These are phyloP conservation scores for Triangularia verruculosa DNA, from an alignment of 2,329 filamentous ascomycete genomes.

Conservation along the genomic window DNA sequence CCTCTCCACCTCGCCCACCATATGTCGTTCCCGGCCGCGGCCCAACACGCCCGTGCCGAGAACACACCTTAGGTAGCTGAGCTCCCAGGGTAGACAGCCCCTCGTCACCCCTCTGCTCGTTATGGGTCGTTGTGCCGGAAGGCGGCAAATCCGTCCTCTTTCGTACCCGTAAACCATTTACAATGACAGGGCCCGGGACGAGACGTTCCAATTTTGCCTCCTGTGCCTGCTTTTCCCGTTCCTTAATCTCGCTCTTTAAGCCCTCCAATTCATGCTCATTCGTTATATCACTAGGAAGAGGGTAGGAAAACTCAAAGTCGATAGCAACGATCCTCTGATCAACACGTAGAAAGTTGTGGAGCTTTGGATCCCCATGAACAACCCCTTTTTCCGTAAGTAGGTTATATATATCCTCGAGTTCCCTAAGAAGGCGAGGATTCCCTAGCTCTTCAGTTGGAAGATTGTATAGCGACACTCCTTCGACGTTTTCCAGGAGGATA, in stretches of 20 bases:
- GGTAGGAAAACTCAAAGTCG: constrained; percentile 12
- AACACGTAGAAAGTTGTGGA: constrained; percentile 13
- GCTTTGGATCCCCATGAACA: constrained; percentile 13
- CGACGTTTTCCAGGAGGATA: constrained; percentile 12
- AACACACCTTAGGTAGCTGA: constrained; percentile 1
- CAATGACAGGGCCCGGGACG: neutral
- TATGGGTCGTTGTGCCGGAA: neutral
- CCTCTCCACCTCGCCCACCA: neutral
- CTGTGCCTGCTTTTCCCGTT: constrained; percentile 4
- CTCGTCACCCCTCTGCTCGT: neutral
- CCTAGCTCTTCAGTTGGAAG: constrained; percentile 12
- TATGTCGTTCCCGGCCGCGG: neutral
- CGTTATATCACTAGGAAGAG: constrained; percentile 8
- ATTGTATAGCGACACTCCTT: constrained; percentile 9
- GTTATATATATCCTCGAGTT: constrained; percentile 6
- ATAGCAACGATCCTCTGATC: constrained; percentile 6
- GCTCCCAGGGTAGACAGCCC: neutral
- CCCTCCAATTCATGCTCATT: constrained; percentile 11
- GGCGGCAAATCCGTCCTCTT: neutral
- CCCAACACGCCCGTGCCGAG: neutral
- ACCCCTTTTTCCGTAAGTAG: constrained; percentile 7
- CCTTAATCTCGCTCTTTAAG: neutral
- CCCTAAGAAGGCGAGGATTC: constrained; percentile 9
- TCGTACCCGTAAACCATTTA: neutral
- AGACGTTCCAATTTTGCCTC: neutral